These are phyloP conservation scores for Funneliformis mosseae DNA, from an alignment of 192 early-diverging fungal genomes.

Conservation along the genomic window DNA sequence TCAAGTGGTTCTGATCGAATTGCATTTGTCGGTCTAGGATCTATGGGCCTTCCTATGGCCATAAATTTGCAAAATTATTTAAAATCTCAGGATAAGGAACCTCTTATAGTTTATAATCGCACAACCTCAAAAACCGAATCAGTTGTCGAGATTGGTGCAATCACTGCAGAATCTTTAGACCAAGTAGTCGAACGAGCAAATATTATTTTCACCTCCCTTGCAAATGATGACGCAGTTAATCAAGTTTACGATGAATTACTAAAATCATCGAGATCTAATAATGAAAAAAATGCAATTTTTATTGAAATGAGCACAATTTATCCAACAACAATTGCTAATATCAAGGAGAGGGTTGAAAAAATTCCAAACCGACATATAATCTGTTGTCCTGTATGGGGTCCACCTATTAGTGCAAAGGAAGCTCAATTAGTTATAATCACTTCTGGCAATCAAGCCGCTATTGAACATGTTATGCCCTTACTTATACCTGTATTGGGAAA, in stretches of 20 bases:
- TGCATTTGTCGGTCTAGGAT: conserved; percentile 11
- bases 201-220: conserved; percentile 64
- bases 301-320: conserved; percentile 64
- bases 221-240: conserved; percentile 61
- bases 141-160: conserved; percentile 46
- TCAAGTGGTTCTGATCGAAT: neutral
- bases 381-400: conserved; percentile 61
- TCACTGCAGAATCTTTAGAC: conserved; percentile 40
- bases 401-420: conserved; percentile 47
- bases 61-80: conserved; percentile 58
- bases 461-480: conserved; percentile 43
- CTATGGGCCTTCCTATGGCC: conserved; percentile 57
- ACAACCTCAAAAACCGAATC: conserved; percentile 48
- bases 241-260: conserved; percentile 48
- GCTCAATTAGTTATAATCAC: conserved; percentile 57
- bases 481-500: conserved; percentile 52
- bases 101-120: conserved; percentile 68
- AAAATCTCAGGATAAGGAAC: conserved; percentile 30
- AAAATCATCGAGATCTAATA: neutral
- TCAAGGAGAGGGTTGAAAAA: conserved; percentile 36
- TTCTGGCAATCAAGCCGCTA: conserved; percentile 48
- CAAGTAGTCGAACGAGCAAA: conserved; percentile 47
- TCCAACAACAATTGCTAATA: conserved; percentile 42
- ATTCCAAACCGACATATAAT: conserved; percentile 36
- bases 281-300: conserved; percentile 47